Evolutionary conservation across 129 eudicot species (phyloP).

Genomic region (sunflower (Helianthus annuus)): DNA sequence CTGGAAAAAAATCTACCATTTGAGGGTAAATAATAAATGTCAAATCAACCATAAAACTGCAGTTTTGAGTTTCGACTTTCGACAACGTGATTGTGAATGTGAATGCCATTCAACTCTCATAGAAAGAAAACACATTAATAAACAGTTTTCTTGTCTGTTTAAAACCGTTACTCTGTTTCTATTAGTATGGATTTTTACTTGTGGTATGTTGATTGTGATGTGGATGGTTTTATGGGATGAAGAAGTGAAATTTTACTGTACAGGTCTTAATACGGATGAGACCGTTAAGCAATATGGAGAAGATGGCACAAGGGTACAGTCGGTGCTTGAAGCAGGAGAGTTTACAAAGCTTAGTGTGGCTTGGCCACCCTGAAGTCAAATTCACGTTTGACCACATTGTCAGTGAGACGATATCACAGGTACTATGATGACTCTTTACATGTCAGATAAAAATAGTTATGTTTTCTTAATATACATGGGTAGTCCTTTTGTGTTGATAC

Average conservation of each 20-base stretch:
- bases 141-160: constrained; percentile 11
- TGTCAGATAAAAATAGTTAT: background rate
- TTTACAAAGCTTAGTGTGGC: constrained; percentile 70
- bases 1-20: background rate
- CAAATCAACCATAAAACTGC: constrained; percentile 9
- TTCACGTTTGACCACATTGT: constrained; percentile 90
- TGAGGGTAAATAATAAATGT: constrained; percentile 15
- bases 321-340: constrained; percentile 87
- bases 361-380: constrained; percentile 83
- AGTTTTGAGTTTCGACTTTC: background rate
- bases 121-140: background rate
- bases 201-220: background rate
- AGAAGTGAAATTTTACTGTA: background rate
- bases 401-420: constrained; percentile 81
- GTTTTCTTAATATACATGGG: constrained; percentile 6
- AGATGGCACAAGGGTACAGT: constrained; percentile 61
- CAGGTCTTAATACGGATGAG: constrained; percentile 83
- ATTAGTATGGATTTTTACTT: background rate
- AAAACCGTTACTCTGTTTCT: background rate
- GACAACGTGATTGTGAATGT: background rate
- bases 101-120: background rate
- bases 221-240: constrained; percentile 9
- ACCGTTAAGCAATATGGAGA: constrained; percentile 63
- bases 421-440: constrained; percentile 13
- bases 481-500: constrained; percentile 19